Percentiles rank a stretch among this genome's conserved stretches.
Evolutionary conservation across 306 rosid species (phyloP).

Genomic region (Quercus ilex): DNA sequence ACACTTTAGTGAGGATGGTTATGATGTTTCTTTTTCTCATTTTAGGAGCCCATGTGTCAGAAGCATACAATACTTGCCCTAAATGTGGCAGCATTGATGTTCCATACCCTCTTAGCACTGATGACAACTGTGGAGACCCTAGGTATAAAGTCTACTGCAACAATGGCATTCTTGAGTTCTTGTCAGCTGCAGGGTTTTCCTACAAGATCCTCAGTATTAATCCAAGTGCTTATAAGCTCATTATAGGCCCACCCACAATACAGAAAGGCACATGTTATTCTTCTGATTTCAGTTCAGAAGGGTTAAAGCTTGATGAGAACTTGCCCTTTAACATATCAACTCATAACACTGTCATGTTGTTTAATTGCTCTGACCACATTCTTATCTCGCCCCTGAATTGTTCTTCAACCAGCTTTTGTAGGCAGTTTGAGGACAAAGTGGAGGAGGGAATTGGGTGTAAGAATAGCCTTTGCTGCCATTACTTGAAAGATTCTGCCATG

Average conservation of each 20-base stretch:
- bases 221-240: slow-evolving; percentile 38
- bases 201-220: slow-evolving; percentile 69
- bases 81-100: slow-evolving; percentile 56
- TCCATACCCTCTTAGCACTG: slow-evolving; percentile 82
- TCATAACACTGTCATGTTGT: slow-evolving; percentile 66
- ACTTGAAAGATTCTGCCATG: slow-evolving; percentile 80
- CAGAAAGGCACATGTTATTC: slow-evolving; percentile 46
- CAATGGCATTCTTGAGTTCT: slow-evolving; percentile 48
- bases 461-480: slow-evolving; percentile 68
- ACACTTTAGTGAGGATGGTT: slow-evolving; percentile 25
- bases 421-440: slow-evolving; percentile 51
- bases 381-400: slow-evolving; percentile 74
- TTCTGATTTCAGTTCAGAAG: slow-evolving; percentile 55
- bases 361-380: slow-evolving; percentile 57
- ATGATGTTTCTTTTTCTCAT: slow-evolving; percentile 27
- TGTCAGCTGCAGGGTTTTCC: slow-evolving; percentile 49
- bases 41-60: slow-evolving; percentile 21
- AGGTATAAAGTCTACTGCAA: slow-evolving; percentile 64
- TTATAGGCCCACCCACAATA: slow-evolving; percentile 52
- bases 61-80: slow-evolving; percentile 39
- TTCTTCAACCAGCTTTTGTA: slow-evolving; percentile 59
- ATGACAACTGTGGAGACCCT: slow-evolving; percentile 56
- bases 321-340: slow-evolving; percentile 72
- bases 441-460: slow-evolving; percentile 52
- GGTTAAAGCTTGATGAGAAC: slow-evolving; percentile 50